Evolutionary conservation across 75 land plant species (phyloP).

Genomic region (Gnetum montanum): DNA sequence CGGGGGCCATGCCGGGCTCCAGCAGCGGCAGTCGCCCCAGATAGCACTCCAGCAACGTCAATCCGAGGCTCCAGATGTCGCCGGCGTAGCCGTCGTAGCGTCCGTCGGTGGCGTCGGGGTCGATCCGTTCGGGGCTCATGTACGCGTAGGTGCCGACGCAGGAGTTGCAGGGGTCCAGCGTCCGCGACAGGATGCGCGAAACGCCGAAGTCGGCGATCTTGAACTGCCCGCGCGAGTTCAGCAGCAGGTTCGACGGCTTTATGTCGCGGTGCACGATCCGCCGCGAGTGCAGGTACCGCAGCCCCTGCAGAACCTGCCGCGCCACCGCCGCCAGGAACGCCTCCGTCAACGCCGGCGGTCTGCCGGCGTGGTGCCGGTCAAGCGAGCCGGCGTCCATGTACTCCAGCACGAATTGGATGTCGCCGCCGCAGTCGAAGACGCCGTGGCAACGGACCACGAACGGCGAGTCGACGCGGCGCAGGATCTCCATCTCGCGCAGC

Average conservation of each 20-base stretch:
- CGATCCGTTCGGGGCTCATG: conserved; percentile 84
- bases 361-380: conserved; percentile 18
- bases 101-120: conserved; percentile 63
- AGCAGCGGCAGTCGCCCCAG: conserved; percentile 56
- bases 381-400: conserved; percentile 66
- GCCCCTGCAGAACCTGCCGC: conserved; percentile 53
- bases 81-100: conserved; percentile 60
- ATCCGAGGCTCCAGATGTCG: conserved; percentile 76
- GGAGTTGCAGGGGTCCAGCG: conserved; percentile 79
- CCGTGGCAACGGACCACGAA: conserved; percentile 68
- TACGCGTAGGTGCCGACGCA: conserved; percentile 87
- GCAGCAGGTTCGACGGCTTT: conserved; percentile 81
- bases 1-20: conserved; percentile 30
- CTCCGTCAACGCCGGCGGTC: conserved; percentile 26
- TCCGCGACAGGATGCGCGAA: conserved; percentile 46
- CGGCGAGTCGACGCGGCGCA: conserved; percentile 45
- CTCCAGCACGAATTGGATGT: conserved; percentile 70
- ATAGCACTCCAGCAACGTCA: conserved; percentile 62
- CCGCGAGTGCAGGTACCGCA: conserved; percentile 57
- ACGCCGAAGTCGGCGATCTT: conserved; percentile 95
- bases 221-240: conserved; percentile 39
- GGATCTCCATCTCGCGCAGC: conserved; percentile 67
- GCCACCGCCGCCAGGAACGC: conserved; percentile 34
- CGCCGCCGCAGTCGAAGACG: conserved; percentile 64
- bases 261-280: conserved; percentile 91